Evolutionary conservation across 805 yeast species (phyloP), one percentile per base, ranked within the genome.

Genomic region (Cyberlindnera xishuangbannaensis): DNA sequence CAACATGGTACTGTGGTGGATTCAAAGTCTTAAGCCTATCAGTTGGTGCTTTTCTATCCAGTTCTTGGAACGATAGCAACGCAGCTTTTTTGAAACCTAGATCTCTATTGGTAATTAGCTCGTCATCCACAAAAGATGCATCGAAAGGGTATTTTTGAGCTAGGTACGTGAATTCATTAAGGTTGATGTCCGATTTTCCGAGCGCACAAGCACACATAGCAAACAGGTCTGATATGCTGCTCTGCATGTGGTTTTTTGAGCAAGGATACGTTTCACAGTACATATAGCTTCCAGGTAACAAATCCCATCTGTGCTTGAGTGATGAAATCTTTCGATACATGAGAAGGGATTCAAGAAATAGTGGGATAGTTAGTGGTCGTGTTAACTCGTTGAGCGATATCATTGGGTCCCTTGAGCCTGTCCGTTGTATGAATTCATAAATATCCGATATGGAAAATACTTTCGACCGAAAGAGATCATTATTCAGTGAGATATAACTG

Each of bases 201-300:
- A 34, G 6, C 3, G 28, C 25, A 18, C 21, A 15, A 3, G 28
- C 18, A 27, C 36, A 32, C 11, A 37, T 8, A 3, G 29, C 29
- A 21, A 15, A 37, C 20, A 16, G 34, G 15, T 34, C 37, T 6
- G 28, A 20, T 23, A 32, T 28, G 13, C 37, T 28, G 4, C 39
- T 23, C n/a, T 33, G 33, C 21, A 42, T 37, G 20, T 39, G 46
- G 15, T 30, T 36, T 27, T 28, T 34, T 11, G 46, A 42, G 13
- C 15, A 13, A 2, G 39, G 43, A 22, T 39, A 42, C 2, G 33
- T 27, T 5, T 25, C 34, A 8, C 21, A 28, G 23, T 42, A 42
- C 14, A 25, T 10, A 12, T 12, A 25, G 12, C 27, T 28, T 8
- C 36, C 38, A 15, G 14, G 38, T 3, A 31, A 8, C 14, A 34